Conservation (phyloP, 2,329 filamentous ascomycete species). For the Ambrosiella xylebori region DNA sequence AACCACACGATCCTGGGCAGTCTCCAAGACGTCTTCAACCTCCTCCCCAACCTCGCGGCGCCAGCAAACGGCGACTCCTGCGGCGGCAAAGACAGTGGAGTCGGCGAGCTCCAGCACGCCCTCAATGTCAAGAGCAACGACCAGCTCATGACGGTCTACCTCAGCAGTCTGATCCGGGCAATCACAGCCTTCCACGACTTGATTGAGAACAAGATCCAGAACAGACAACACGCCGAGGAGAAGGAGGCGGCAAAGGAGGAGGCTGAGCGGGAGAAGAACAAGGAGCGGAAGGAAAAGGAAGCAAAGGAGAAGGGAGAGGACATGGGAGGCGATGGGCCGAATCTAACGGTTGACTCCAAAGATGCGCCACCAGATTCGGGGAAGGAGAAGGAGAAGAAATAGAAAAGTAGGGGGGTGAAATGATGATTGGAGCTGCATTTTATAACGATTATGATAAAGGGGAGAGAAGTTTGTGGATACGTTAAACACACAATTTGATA, state of each 20-base stretch:
- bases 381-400: slow-evolving; percentile 34
- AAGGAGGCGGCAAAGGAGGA: slow-evolving; percentile 72
- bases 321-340: slow-evolving; percentile 3
- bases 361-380: slow-evolving; percentile 39
- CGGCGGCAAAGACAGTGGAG: slow-evolving; percentile 30
- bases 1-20: slow-evolving; percentile 97
- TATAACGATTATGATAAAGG: not conserved
- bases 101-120: slow-evolving; percentile 71
- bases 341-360: slow-evolving; percentile 15
- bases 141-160: slow-evolving; percentile 95
- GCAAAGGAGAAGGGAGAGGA: not conserved
- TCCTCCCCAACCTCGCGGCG: slow-evolving; percentile 86
- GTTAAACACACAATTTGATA: not conserved
- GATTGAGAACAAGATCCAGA: slow-evolving; percentile 99
- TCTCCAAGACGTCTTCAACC: slow-evolving; percentile 98
- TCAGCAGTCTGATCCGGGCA: slow-evolving; percentile 88
- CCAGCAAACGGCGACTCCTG: slow-evolving; percentile 49
- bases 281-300: slow-evolving; percentile 6
- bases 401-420: slow-evolving; percentile 10
- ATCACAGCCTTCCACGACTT: slow-evolving; percentile 98
- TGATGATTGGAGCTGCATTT: no score
- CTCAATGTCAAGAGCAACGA: slow-evolving; percentile 99
- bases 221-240: slow-evolving; percentile 90
- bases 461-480: not conserved
- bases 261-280: slow-evolving; percentile 30